phyloP scores from a whole-genome alignment of 352 stramenopile genomes.

The Saprolegnia parasitica region DNA sequence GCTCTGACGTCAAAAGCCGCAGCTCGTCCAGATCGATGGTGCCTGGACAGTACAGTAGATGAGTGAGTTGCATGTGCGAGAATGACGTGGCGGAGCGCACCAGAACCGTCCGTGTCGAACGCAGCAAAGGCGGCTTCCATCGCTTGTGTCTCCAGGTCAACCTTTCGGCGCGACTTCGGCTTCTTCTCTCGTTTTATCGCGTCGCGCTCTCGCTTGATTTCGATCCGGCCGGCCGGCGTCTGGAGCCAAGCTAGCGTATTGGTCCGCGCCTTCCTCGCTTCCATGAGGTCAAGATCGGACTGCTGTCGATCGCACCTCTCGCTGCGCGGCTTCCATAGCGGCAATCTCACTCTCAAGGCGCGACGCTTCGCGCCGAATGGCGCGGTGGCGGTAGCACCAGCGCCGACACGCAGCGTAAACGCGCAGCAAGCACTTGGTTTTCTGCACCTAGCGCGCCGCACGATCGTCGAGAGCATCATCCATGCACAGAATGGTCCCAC shows the following conservation, averaged over 20 bases:
- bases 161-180: neutral
- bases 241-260: neutral
- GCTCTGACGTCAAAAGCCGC: constrained; percentile 13
- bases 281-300: neutral
- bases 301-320: constrained; percentile 7
- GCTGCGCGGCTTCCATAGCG: neutral
- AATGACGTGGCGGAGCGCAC: neutral
- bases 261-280: neutral
- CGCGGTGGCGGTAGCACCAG: neutral
- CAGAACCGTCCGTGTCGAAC: constrained; percentile 27
- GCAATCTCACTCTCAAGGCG: neutral
- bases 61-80: neutral
- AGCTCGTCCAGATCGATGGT: constrained; percentile 21
- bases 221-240: neutral
- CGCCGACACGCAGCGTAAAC: constrained; percentile 13
- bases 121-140: constrained; percentile 20
- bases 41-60: neutral
- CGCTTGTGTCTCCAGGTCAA: constrained; percentile 23
- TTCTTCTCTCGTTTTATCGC: constrained; percentile 16
- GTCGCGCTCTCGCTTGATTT: constrained; percentile 3
- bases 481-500: neutral
- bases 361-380: neutral
- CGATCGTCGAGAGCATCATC: no score
- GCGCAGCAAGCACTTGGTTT: neutral
- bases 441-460: neutral